Conservation (phyloP, 2,329 filamentous ascomycete species). For the Colletotrichum gigasporum region DNA sequence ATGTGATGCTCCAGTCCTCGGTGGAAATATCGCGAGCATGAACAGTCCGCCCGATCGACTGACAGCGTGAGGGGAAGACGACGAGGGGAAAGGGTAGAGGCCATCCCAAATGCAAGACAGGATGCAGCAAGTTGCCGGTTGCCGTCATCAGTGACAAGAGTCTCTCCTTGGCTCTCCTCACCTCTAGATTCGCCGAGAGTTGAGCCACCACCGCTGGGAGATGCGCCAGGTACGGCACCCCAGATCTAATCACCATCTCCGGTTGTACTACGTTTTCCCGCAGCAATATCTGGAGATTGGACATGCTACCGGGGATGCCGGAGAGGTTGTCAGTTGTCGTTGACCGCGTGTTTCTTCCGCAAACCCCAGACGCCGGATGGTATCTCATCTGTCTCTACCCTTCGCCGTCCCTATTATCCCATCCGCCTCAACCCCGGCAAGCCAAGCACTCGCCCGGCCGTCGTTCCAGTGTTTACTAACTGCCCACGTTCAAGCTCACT, state of each 20-base stretch:
- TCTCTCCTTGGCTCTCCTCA: neutral
- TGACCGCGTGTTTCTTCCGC: neutral
- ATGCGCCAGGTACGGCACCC: neutral
- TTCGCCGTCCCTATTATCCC: neutral
- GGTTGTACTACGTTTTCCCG: neutral
- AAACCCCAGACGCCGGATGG: neutral
- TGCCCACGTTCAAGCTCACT: neutral
- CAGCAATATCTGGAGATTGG: too few relatives aligned
- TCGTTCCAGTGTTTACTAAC: neutral
- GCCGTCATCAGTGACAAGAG: neutral
- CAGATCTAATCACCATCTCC: neutral
- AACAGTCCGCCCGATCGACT: neutral
- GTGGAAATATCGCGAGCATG: constrained; percentile 1
- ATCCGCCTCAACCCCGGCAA: fast-evolving
- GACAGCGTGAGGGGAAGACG: neutral
- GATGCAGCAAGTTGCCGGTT: neutral
- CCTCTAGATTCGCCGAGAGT: too few relatives aligned
- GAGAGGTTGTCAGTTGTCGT: neutral
- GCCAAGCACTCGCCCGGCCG: neutral
- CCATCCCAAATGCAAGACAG: neutral
- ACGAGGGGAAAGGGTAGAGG: neutral
- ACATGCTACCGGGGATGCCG: neutral
- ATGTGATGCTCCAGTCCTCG: neutral
- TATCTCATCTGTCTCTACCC: neutral
- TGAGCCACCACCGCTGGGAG: neutral